Percentiles rank a stretch among this genome's conserved stretches.
Evolutionary conservation across 2,329 filamentous ascomycete genomes (phyloP).

Genomic region (Diaporthe batatas): DNA sequence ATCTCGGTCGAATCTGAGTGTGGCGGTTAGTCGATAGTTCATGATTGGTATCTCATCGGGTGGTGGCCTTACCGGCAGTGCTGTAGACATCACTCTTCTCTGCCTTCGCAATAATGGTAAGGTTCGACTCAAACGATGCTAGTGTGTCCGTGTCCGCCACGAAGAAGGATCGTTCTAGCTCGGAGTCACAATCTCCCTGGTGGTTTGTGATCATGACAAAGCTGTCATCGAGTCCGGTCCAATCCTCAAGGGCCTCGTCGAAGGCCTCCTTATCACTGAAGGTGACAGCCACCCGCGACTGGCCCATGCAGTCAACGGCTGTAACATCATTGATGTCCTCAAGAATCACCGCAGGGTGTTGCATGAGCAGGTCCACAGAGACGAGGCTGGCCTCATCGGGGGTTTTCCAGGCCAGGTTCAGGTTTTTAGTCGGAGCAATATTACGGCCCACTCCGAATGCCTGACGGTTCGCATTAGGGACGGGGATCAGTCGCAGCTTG

Average conservation of each 20-base stretch:
- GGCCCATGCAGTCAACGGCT: constrained; percentile 67
- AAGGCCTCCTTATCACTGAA: constrained; percentile 44
- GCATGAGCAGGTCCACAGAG: constrained; percentile 66
- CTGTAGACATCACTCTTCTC: constrained; percentile 46
- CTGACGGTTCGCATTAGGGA: constrained; percentile 2
- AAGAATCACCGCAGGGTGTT: constrained; percentile 45
- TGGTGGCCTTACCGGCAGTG: constrained; percentile 43
- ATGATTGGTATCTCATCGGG: neutral
- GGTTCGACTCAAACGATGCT: constrained; percentile 36
- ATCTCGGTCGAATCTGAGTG: constrained; percentile 42
- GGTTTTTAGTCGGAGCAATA: constrained; percentile 35
- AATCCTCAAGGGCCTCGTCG: constrained; percentile 43
- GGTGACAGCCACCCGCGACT: constrained; percentile 56
- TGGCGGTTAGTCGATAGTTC: neutral
- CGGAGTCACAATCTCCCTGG: constrained; percentile 44
- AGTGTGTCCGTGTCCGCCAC: constrained; percentile 43
- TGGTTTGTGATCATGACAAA: constrained; percentile 47
- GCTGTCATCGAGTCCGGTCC: constrained; percentile 43
- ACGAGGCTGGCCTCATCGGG: constrained; percentile 60
- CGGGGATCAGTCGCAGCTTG: constrained; percentile 36
- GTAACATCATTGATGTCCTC: constrained; percentile 60
- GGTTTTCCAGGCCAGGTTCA: constrained; percentile 39
- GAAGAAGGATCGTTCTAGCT: constrained; percentile 46
- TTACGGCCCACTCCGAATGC: constrained; percentile 28
- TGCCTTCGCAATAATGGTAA: constrained; percentile 44